A percentile compares a stretch with the other conserved stretches of the same genome.
Evolutionary conservation across 2,329 filamentous ascomycete species (phyloP).

Genomic region (Fusarium chuoi): DNA sequence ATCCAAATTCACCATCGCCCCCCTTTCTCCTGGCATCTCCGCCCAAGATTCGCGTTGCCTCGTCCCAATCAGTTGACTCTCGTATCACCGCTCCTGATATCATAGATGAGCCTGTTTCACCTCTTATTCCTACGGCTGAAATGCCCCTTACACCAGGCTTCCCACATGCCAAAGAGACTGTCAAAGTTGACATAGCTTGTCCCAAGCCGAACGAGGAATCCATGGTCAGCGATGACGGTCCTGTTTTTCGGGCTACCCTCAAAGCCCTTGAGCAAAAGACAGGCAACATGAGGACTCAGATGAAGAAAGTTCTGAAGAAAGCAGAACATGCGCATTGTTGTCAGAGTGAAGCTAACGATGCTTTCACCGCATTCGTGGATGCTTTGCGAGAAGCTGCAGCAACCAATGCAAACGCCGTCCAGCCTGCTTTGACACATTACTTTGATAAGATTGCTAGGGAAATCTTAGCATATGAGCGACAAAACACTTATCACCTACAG

Average conservation of each 20-base stretch:
- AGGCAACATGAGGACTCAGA: constrained; percentile 89
- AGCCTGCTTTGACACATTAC: constrained; percentile 96
- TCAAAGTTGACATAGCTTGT: constrained; percentile 89
- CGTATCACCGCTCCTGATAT: constrained; percentile 78
- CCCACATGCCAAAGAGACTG: constrained; percentile 56
- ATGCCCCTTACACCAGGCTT: constrained; percentile 42
- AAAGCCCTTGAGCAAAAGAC: constrained; percentile 97
- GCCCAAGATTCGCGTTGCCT: constrained; percentile 83
- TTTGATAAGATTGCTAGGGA: constrained; percentile 96
- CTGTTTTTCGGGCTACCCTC: constrained; percentile 95
- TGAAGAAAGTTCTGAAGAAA: constrained; percentile 95
- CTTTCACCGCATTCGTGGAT: constrained; percentile 83
- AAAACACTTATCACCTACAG: constrained; percentile 86
- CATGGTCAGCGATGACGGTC: constrained; percentile 87
- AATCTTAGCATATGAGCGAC: constrained; percentile 86
- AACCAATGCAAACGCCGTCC: constrained; percentile 95
- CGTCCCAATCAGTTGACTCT: constrained; percentile 86
- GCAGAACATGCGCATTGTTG: constrained; percentile 88
- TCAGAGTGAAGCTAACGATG: constrained; percentile 86
- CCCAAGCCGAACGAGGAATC: constrained; percentile 88
- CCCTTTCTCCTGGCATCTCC: constrained; percentile 78
- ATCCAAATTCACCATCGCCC: constrained; percentile 75
- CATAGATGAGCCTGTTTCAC: constrained; percentile 67
- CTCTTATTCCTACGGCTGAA: constrained; percentile 56
- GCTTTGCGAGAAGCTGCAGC: constrained; percentile 86